Conservation (phyloP, 139 green algal genomes). For the Chlorella sp. region DNA sequence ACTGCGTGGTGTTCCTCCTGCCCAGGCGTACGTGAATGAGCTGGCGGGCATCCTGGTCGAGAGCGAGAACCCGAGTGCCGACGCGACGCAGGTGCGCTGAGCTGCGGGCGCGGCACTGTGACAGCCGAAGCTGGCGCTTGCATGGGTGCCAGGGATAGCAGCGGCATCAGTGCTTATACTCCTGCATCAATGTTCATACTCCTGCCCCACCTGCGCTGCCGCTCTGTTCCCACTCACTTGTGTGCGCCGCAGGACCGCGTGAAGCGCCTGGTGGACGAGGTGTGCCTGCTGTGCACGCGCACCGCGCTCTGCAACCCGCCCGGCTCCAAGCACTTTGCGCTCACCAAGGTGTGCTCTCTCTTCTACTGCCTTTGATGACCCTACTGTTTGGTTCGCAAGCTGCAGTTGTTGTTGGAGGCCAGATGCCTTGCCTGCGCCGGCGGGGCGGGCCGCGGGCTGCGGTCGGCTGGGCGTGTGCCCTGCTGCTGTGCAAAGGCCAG, state of each 20-base stretch:
- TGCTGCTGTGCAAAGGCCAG: too few relatives aligned
- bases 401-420: too few relatives aligned
- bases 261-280: constrained; percentile 27
- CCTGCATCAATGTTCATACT: not conserved
- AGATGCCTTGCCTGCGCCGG: too few relatives aligned
- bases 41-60: constrained; percentile 43
- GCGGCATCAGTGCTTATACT: not conserved
- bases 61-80: not conserved
- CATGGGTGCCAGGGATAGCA: not conserved
- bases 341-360: not conserved
- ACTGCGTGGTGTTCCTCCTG: not conserved
- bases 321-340: constrained; percentile 32
- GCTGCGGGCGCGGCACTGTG: not conserved
- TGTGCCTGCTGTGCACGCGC: constrained; percentile 25
- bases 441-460: too few relatives aligned
- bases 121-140: too few relatives aligned
- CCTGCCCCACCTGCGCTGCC: not conserved
- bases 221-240: not conserved
- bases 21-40: constrained; percentile 52
- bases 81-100: not conserved
- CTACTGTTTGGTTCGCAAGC: too few relatives aligned
- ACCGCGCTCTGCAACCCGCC: constrained; percentile 28
- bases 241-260: constrained; percentile 31
- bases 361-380: not conserved
- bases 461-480: too few relatives aligned